Evolutionary conservation across 2,329 filamentous ascomycete species (phyloP), one percentile per base, ranked within the genome.

Genomic region (Fusarium longipes): DNA sequence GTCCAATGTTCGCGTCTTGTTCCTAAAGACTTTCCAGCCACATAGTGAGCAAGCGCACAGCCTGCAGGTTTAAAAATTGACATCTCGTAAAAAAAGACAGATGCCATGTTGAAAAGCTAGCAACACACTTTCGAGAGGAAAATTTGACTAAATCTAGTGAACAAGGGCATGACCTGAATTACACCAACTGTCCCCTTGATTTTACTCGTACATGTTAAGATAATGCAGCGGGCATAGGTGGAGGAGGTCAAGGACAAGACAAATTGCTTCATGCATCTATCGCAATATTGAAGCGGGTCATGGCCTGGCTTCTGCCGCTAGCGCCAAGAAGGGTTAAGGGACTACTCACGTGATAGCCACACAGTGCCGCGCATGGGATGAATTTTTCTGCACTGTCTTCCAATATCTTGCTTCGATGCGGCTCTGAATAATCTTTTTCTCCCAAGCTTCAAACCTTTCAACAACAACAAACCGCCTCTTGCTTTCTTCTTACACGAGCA

Each of bases 381-480:
- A 74, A 65, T 53, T 74, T 76, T 75, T 40, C 58, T 70, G 25
- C 76, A 77, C 76, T 77, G 76, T 76, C 35, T 57, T 36, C 5
- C 70, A 74, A 77, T 77, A 77, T 76, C 74, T 74, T 71, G 63
- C 51, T 60, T 64, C 59, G 58, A 63, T 61, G 62, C 51, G 65
- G 69, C 63, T 67, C 64, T 52, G n/a, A n/a, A n/a, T 56, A 61
- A 59, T 36, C 18, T 59, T 63, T 45, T 62, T 64, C 54, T 48
- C 53, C 35, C 42, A 63, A 60, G 50, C 65, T 35, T 33, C 63
- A 68, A 64, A 27, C 57, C 48, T 65, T 66, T 60, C 48, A 49
- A 61, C 51, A 64, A 58, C 56, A 60, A 60, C 51, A 58, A 63
- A 32, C 43, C 36, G 45, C 57, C 45, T 57, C 38, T 54, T 10